Evolutionary conservation across 306 rosid species (phyloP), one percentile per base, ranked within the genome.

Genomic region (Styphnolobium japonicum): DNA sequence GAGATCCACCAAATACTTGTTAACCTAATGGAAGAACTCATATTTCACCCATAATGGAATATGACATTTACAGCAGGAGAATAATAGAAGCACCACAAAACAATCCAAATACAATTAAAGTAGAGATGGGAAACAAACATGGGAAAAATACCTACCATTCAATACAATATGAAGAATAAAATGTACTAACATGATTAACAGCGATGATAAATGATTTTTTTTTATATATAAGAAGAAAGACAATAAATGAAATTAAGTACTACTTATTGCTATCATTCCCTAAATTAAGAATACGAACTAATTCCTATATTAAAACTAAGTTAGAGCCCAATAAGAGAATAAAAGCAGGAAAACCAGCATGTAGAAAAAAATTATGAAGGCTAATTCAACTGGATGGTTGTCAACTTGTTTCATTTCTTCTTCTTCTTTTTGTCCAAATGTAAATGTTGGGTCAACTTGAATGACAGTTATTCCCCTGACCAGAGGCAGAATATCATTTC

Each of bases 231-330:
- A n/a, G n/a, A n/a, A n/a, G n/a, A n/a, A n/a, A 31, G 25, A 9
- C 11, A 0, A 55, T 7, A 36, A 74, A 16, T 52, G 40, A 71
- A 58, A 80, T 61, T 52, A 76, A 61, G 55, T 57, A 51, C 72
- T 16, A 31, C 68, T 46, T 49, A 61, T 18, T 49, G 62, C 46
- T 71, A 25, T 19, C 71, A 76, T 56, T 63, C 81, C 74, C 67
- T 66, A 68, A 19, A 78, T 78, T 73, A 51, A 69, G 42, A 61
- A 46, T 15, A 48, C 7, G 75, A 42, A 73, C 84, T 65, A 51
- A 6, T 71, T 75, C 78, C 81, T 84, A 71, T 71, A 74, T 11
- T 66, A 43, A 36, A 62, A 45, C 79, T 33, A 57, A 64, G 86
- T 65, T n/a, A 84, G 31, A 75, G 71, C 52, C 79, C 21, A 68